phyloP scores from a whole-genome alignment of 108 stramenopile genomes.

The Seminavis robusta region DNA sequence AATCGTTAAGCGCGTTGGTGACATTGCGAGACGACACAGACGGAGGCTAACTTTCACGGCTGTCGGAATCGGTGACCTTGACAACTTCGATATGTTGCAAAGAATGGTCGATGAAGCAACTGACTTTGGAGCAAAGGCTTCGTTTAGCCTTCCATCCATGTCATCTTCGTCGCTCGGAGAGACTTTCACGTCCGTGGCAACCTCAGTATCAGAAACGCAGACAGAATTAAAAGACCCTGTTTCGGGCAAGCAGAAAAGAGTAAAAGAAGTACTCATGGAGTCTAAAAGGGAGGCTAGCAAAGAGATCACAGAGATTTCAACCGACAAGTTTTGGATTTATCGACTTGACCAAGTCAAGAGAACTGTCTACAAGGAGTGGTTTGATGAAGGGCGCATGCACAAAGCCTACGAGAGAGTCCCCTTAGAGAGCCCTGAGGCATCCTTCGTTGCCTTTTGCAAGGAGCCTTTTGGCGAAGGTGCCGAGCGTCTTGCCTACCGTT shows the following conservation, averaged over 20 bases:
- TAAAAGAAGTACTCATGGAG: constrained; percentile 24
- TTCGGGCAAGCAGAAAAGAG: constrained; percentile 17
- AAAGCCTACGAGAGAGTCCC: neutral
- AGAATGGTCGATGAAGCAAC: constrained; percentile 32
- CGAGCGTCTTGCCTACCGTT: constrained; percentile 42
- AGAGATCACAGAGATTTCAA: neutral
- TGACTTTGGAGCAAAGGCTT: constrained; percentile 21
- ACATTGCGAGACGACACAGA: constrained; percentile 27
- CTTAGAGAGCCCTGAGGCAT: neutral
- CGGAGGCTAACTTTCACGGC: constrained; percentile 31
- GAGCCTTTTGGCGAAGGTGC: constrained; percentile 54
- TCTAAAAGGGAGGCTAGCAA: neutral
- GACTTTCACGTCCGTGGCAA: constrained; percentile 22
- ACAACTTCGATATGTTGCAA: constrained; percentile 29
- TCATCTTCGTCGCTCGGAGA: constrained; percentile 20
- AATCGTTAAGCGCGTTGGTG: neutral
- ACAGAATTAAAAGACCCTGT: constrained; percentile 36
- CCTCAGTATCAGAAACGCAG: constrained; percentile 25
- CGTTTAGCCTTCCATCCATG: constrained; percentile 30
- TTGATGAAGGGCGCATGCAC: neutral
- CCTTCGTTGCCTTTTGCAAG: constrained; percentile 32
- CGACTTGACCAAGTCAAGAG: neutral
- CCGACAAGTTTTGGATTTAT: constrained; percentile 3
- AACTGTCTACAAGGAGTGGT: neutral
- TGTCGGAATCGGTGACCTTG: constrained; percentile 31